Percentiles rank a stretch among this genome's conserved stretches.
Conservation (phyloP, 495 filamentous ascomycete species). For the Cairneyella variabilis region DNA sequence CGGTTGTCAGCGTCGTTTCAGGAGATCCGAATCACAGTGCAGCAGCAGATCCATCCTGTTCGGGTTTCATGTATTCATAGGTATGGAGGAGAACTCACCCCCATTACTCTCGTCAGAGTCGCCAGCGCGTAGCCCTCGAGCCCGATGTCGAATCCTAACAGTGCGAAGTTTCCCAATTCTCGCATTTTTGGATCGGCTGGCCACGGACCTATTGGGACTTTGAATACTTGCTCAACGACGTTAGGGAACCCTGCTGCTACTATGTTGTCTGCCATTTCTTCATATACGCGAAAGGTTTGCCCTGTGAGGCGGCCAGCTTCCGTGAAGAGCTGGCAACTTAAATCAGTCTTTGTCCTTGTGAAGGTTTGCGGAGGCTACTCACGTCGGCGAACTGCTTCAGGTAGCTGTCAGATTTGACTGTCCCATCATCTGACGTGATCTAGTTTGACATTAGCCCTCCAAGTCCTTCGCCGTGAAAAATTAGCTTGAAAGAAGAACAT, state of each 20-base stretch:
- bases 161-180: conserved; percentile 41
- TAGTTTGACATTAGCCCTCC: too few species aligned
- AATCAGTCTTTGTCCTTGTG: too few species aligned
- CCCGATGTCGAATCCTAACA: conserved; percentile 38
- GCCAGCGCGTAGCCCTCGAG: conserved; percentile 32
- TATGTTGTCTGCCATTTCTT: conserved; percentile 27
- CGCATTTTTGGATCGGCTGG: conserved; percentile 37
- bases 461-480: too few species aligned
- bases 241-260: conserved; percentile 33
- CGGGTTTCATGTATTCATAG: too few species aligned
- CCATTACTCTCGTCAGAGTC: conserved; percentile 14
- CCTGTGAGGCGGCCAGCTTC: conserved; percentile 37
- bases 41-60: too few species aligned
- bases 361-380: too few species aligned
- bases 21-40: too few species aligned
- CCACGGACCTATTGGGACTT: conserved; percentile 42
- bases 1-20: neutral
- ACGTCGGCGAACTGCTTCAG: conserved; percentile 9
- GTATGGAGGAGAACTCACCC: conserved; percentile 14
- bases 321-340: conserved; percentile 32
- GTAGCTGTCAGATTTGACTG: conserved; percentile 5
- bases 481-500: neutral
- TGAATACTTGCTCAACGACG: conserved; percentile 23
- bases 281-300: conserved; percentile 32
- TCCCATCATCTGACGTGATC: conserved; percentile 17